phyloP scores from a whole-genome alignment of 768 basidiomycete genomes.

The Cystobasidiopsis lactophilus region DNA sequence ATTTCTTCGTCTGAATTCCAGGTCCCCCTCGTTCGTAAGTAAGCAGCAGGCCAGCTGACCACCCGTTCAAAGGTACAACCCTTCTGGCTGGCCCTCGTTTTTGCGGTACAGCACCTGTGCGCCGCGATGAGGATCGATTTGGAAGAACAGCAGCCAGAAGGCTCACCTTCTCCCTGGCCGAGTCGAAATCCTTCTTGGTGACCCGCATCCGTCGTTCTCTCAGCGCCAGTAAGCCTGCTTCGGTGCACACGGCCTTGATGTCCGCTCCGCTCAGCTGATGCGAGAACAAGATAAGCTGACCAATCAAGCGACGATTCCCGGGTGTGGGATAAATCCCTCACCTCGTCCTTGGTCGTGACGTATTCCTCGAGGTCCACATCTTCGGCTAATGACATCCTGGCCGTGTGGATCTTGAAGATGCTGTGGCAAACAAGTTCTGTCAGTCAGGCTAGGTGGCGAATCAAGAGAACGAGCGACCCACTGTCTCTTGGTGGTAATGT shows the following conservation, averaged over 20 bases:
- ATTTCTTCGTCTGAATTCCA: no score
- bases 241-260: constrained; percentile 97
- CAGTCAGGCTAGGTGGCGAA: no score
- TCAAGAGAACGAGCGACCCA: no score
- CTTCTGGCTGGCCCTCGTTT: no score
- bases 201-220: constrained; percentile 89
- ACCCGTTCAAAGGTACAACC: no score
- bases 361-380: constrained; percentile 87
- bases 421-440: no score
- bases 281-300: not conserved
- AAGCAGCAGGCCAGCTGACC: no score
- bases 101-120: no score
- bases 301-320: not conserved
- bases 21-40: no score
- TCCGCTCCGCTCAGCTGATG: constrained; percentile 49
- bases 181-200: constrained; percentile 67
- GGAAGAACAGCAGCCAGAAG: no score
- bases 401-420: constrained; percentile 77
- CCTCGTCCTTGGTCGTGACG: constrained; percentile 81
- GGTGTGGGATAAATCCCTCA: constrained; percentile 31
- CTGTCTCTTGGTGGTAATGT: no score
- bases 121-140: no score
- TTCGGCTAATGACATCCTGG: constrained; percentile 67
- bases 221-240: constrained; percentile 85
- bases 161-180: constrained; percentile 92